These are phyloP conservation scores for Aspergillus sp. DNA, from an alignment of 2,329 filamentous ascomycete species.

Conservation along the genomic window DNA sequence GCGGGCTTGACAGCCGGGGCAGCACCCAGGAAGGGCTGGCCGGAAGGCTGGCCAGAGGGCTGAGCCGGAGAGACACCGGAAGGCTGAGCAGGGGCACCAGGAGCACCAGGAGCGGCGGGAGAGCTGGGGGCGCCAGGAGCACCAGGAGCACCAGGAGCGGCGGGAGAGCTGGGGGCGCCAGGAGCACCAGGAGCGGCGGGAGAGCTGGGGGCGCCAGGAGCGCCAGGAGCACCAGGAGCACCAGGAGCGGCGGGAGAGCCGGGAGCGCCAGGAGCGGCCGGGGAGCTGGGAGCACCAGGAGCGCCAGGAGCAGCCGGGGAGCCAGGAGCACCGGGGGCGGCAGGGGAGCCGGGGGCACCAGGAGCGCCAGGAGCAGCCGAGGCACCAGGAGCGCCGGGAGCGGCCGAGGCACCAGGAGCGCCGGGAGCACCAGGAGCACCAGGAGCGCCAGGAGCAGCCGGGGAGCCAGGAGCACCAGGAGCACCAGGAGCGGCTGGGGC, in stretches of 20 bases:
- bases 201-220: conserved; percentile 4
- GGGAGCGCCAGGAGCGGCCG: conserved; percentile 8
- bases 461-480: neutral
- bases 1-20: conserved; percentile 35
- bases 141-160: conserved; percentile 3
- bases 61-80: conserved; percentile 11
- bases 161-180: conserved; percentile 1
- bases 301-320: conserved; percentile 1
- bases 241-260: conserved; percentile 5
- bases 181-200: conserved; percentile 8
- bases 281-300: conserved; percentile 5
- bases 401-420: conserved; percentile 1
- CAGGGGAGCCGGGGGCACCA: conserved; percentile 1
- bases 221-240: conserved; percentile 9
- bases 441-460: conserved; percentile 5
- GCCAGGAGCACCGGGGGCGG: neutral
- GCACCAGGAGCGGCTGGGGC: neutral
- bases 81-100: conserved; percentile 2
- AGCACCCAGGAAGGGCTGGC: conserved; percentile 32
- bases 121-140: conserved; percentile 5
- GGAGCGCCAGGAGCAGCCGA: conserved; percentile 2
- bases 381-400: conserved; percentile 3
- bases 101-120: conserved; percentile 2
- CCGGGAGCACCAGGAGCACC: conserved; percentile 1
- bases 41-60: conserved; percentile 9